Conservation (phyloP, 495 filamentous ascomycete species). For the Friedmanniomyces simplex region DNA sequence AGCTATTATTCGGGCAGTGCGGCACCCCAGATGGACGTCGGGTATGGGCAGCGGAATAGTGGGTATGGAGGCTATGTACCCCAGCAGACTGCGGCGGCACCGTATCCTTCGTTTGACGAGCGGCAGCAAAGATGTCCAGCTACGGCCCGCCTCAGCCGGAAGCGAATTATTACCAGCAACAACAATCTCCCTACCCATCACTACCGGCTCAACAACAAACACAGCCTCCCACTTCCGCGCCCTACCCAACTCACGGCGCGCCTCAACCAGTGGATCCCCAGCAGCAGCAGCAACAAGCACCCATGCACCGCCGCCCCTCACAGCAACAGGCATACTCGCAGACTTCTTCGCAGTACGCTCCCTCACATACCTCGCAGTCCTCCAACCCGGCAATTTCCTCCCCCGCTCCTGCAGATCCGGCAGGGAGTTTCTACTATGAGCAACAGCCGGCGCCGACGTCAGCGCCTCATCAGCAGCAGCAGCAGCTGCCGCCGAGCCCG, state of each 20-base stretch:
- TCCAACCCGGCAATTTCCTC: conserved; percentile 11
- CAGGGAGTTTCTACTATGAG: conserved; percentile 28
- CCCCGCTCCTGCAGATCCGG: conserved; percentile 14
- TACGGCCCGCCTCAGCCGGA: conserved; percentile 1
- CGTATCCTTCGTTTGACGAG: conserved; percentile 30
- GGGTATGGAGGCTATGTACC: conserved; percentile 25
- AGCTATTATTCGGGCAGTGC: conserved; percentile 69
- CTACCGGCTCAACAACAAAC: conserved; percentile 22
- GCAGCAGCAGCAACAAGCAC: conserved; percentile 16
- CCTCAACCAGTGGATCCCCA: conserved; percentile 13
- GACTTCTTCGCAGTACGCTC: conserved; percentile 21
- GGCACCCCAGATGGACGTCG: conserved; percentile 37
- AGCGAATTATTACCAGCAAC: conserved; percentile 15
- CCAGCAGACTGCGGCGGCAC: conserved; percentile 17
- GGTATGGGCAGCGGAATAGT: conserved; percentile 36
- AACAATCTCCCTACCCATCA: conserved; percentile 16
- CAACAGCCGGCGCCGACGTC: conserved; percentile 7
- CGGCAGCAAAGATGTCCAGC: not conserved
- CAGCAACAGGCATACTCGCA: conserved; percentile 11
- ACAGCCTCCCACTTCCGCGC: conserved; percentile 21
- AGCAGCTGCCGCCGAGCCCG: conserved; percentile 21
- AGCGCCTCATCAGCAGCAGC: not conserved
- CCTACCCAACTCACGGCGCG: conserved; percentile 12
- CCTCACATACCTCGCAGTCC: conserved; percentile 21
- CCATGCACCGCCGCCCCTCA: not conserved